phyloP scores from a whole-genome alignment of 148 eudicot genomes.

The Cornus controversa region DNA sequence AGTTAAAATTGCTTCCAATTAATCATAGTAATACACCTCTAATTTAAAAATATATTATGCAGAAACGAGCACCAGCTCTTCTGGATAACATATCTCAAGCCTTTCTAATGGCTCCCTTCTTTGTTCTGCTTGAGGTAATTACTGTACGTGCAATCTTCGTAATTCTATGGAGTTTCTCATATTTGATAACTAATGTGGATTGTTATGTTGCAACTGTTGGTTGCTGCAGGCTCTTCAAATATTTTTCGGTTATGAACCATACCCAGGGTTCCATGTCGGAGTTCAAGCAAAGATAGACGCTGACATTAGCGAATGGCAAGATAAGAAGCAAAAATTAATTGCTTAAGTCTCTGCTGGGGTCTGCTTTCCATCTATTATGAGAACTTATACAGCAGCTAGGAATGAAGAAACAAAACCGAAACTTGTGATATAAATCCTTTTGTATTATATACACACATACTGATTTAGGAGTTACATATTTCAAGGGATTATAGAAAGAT shows the following conservation, averaged over 20 bases:
- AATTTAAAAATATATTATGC: constrained; percentile 5
- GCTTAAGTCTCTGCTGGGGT: constrained; percentile 22
- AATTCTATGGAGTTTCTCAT: neutral
- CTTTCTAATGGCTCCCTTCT: constrained; percentile 60
- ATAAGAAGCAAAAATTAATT: constrained; percentile 45
- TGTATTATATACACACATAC: neutral
- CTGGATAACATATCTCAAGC: constrained; percentile 58
- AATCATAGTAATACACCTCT: neutral
- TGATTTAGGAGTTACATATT: constrained; percentile 7
- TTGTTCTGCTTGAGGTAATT: constrained; percentile 57
- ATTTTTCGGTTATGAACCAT: constrained; percentile 53
- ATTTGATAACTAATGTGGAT: neutral
- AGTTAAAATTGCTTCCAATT: neutral
- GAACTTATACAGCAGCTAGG: neutral
- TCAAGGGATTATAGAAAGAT: neutral
- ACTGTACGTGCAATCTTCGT: neutral
- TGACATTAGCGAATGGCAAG: constrained; percentile 50
- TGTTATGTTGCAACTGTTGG: neutral
- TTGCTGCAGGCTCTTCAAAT: constrained; percentile 43
- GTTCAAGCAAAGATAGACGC: constrained; percentile 42
- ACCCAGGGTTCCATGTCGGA: constrained; percentile 45
- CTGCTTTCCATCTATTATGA: neutral
- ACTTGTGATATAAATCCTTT: neutral
- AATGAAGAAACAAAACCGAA: neutral
- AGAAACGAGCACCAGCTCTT: constrained; percentile 70